A percentile compares a stretch with the other conserved stretches of the same genome.
Evolutionary conservation across 352 stramenopile genomes (phyloP).

Genomic region (Pythium myriotylum): DNA sequence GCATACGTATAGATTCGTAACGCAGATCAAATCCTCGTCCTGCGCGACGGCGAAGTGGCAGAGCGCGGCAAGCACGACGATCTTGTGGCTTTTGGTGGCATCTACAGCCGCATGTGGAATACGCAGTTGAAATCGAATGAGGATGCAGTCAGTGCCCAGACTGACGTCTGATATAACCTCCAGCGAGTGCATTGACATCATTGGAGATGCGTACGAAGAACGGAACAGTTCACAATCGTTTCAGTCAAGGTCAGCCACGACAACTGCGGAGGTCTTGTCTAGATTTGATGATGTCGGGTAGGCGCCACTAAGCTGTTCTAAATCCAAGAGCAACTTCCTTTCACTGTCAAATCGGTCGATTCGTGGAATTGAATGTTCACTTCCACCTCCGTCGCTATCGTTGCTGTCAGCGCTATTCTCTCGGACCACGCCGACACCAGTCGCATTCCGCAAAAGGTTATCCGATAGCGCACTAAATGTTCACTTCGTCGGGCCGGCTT

Average conservation of each 20-base stretch:
- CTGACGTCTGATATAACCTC: background rate
- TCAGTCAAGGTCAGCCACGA: slow-evolving; percentile 14
- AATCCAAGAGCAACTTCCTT: slow-evolving; percentile 16
- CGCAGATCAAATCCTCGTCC: slow-evolving; percentile 91
- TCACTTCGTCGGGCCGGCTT: too few relatives aligned
- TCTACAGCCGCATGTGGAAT: slow-evolving; percentile 85
- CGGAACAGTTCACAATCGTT: background rate
- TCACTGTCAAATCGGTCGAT: slow-evolving; percentile 18
- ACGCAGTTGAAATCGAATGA: slow-evolving; percentile 72
- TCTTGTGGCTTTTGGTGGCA: slow-evolving; percentile 72
- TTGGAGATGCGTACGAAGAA: background rate
- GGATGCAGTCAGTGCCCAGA: slow-evolving; percentile 12
- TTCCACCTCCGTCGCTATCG: background rate
- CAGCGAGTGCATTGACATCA: background rate
- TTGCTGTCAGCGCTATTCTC: background rate
- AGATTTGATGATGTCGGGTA: background rate
- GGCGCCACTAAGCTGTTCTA: slow-evolving; percentile 7
- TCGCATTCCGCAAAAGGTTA: slow-evolving; percentile 25
- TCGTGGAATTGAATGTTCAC: background rate
- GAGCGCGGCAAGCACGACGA: slow-evolving; percentile 93
- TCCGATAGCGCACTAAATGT: slow-evolving; percentile 18
- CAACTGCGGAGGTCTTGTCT: background rate
- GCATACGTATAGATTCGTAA: slow-evolving; percentile 61
- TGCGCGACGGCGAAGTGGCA: slow-evolving; percentile 84
- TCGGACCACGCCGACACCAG: slow-evolving; percentile 15